Evolutionary conservation across 257 asterid species (phyloP).

Genomic region (Solanum virginianum): DNA sequence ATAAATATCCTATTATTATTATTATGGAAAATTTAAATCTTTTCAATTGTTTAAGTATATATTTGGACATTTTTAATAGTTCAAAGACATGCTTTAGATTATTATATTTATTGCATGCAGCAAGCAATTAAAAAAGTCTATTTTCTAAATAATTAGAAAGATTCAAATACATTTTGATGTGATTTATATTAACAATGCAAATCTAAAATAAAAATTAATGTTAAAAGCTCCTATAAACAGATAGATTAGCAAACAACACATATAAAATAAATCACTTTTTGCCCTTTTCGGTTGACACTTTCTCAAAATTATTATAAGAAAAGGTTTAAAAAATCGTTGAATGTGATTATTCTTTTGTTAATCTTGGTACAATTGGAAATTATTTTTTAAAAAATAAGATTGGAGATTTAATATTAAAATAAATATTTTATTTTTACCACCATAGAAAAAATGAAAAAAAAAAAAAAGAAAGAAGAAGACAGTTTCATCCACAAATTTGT

Average conservation of each 20-base stretch:
- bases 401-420: background rate
- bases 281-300: background rate
- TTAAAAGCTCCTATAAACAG: background rate
- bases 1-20: background rate
- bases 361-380: background rate
- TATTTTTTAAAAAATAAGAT: background rate
- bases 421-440: background rate
- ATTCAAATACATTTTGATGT: too few relatives aligned
- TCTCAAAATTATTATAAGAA: background rate
- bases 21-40: background rate
- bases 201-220: too few relatives aligned
- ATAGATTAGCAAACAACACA: background rate
- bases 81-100: too few relatives aligned
- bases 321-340: rapidly evolving
- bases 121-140: too few relatives aligned
- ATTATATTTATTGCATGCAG: too few relatives aligned
- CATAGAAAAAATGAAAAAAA: background rate
- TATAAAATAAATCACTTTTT: background rate
- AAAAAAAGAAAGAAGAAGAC: too few relatives aligned
- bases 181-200: too few relatives aligned
- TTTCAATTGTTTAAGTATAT: too few relatives aligned
- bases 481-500: background rate
- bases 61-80: too few relatives aligned
- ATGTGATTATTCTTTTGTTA: background rate
- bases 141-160: too few relatives aligned